Base-by-base conservation (phyloP, 2,329 filamentous ascomycete species). In the Furcasterigmium furcatum region DNA sequence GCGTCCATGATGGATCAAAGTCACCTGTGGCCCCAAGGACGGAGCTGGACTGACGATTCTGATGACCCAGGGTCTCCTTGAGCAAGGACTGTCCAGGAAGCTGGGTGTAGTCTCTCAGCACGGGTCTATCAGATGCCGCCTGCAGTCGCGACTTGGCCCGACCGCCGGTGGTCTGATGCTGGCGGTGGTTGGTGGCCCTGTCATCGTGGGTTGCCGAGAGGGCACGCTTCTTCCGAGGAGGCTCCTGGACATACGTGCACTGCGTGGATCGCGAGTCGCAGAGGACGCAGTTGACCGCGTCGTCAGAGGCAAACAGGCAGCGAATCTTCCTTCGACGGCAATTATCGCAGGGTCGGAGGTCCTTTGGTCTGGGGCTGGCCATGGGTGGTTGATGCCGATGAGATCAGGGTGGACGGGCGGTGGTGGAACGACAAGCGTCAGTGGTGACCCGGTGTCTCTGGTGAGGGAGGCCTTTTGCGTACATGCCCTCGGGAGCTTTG, bases 301-400 rank as follows among this genome's bases (percentile, higher is more conserved):
- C 45, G 20, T 45, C 29, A 14, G 45, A 43, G 25, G 48, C 38
- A 20, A 47, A 50, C 10, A 54, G 47, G 20, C 52, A 52, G 9
- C 50, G 46, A 29, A 50, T 49, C 30, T 54, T 54, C 9, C 52
- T 46, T 30, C 39, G 48, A 29, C 47, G 50, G 29, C 52, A 54
- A 35, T 52, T 52, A 36, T 51, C 50, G 45, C 52, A 54, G 16
- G 52, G 50, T 9, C 52, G 41, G 36, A 29, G 30, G 22, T 41
- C 44, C 25, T 36, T 41, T 25, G 44, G 14, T 41, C 44, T 32
- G 12, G 40, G 34, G 16, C n/a, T 18, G 16, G 34, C 34, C 34
- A 36, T 36, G n/a, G 32, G 18, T 34, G 30, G 25, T 9, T 29
- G 25, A 13, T n/a, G 25, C 25, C 25, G 25, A 29, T 29, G 8